phyloP scores from a whole-genome alignment of 176 grass and related monocot genomes.

The Hsuehochloa calcarea region DNA sequence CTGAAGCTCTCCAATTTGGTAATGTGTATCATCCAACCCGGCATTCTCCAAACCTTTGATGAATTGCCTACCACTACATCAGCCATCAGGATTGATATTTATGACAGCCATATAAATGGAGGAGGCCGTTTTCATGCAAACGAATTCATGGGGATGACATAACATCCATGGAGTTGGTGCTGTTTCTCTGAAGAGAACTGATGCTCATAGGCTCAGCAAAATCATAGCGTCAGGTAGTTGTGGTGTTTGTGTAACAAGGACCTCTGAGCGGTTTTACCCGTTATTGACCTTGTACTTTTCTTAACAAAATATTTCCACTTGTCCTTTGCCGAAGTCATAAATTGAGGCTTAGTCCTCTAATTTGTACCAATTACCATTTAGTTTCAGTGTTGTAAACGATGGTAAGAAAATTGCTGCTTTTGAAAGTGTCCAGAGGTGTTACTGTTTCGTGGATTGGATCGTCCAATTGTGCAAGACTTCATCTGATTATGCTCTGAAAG shows the following conservation, averaged over 20 bases:
- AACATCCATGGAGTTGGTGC: background rate
- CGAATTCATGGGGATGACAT: background rate
- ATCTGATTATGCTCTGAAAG: background rate
- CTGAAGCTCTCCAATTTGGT: slow-evolving; percentile 17
- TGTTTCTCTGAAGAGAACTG: slow-evolving; percentile 8
- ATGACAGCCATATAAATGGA: background rate
- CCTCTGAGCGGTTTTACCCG: background rate
- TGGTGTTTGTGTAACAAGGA: slow-evolving; percentile 10
- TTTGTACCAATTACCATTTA: slow-evolving; percentile 6
- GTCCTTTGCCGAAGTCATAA: background rate
- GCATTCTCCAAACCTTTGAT: background rate
- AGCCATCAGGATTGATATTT: slow-evolving; percentile 13
- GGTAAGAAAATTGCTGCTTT: background rate
- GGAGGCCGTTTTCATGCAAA: background rate
- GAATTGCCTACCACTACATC: background rate
- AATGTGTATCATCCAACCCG: slow-evolving; percentile 3
- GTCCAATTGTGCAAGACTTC: background rate
- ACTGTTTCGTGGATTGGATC: background rate
- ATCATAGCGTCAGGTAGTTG: background rate
- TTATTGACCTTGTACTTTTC: background rate
- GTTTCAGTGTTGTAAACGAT: background rate
- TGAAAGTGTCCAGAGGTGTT: background rate
- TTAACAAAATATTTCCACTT: background rate
- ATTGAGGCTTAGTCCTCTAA: background rate
- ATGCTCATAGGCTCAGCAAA: slow-evolving; percentile 1